Evolutionary conservation across 2,329 filamentous ascomycete species (phyloP).

Genomic region (Dactylellina parvicollis): DNA sequence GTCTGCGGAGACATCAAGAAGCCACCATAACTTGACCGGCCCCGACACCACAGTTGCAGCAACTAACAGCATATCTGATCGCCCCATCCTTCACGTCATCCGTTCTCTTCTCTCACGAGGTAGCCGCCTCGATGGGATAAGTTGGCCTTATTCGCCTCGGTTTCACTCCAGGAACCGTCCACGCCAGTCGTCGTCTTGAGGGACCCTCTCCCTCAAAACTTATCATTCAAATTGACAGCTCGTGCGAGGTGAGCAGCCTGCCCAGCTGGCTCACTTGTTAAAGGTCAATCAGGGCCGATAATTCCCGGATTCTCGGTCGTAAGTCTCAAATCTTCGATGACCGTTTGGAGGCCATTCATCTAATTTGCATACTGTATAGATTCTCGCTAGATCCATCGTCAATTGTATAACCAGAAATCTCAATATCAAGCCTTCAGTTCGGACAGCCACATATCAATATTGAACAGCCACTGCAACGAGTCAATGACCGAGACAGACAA

Average conservation of each 20-base stretch:
- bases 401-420: slow-evolving; percentile 14
- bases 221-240: slow-evolving; percentile 48
- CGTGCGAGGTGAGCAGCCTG: slow-evolving; percentile 53
- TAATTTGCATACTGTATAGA: neutral
- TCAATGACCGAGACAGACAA: slow-evolving; percentile 8
- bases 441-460: neutral
- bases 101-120: slow-evolving; percentile 29
- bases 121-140: slow-evolving; percentile 52
- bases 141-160: slow-evolving; percentile 31
- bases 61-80: neutral
- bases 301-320: slow-evolving; percentile 24
- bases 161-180: slow-evolving; percentile 39
- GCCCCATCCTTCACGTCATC: slow-evolving; percentile 1
- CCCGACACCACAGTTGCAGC: slow-evolving; percentile 8
- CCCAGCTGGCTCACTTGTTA: slow-evolving; percentile 51
- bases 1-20: slow-evolving; percentile 54
- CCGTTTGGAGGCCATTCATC: neutral
- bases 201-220: slow-evolving; percentile 35
- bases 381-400: slow-evolving; percentile 13
- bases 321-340: slow-evolving; percentile 1
- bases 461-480: neutral
- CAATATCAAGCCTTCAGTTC: slow-evolving; percentile 5
- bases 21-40: slow-evolving; percentile 48
- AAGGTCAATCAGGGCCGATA: slow-evolving; percentile 43
- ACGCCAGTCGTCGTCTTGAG: slow-evolving; percentile 25